Percentiles rank a stretch among this genome's conserved stretches.
Evolutionary conservation across 768 basidiomycete species (phyloP).

Genomic region (Rhizopogon salebrosus): DNA sequence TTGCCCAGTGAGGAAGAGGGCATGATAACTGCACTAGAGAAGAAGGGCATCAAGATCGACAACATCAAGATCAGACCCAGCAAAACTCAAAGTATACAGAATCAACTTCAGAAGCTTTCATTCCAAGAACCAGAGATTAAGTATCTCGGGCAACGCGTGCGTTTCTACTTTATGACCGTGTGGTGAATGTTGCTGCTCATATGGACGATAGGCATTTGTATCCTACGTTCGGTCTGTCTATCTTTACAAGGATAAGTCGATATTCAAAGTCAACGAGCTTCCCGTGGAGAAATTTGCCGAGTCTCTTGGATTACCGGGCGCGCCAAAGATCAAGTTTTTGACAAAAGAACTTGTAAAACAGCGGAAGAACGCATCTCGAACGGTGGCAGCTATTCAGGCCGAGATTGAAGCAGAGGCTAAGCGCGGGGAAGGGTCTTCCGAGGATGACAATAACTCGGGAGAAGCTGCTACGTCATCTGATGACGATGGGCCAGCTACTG

Average conservation of each 20-base stretch:
- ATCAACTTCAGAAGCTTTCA: conserved; percentile 85
- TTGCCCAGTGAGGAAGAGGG: conserved; percentile 92
- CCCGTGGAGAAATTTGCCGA: conserved; percentile 83
- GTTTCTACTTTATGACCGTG: conserved; percentile 19
- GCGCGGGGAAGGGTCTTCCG: conserved; percentile 11
- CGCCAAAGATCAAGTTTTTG: conserved; percentile 92
- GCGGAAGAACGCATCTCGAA: conserved; percentile 69
- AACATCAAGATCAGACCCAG: conserved; percentile 86
- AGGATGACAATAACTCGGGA: conserved; percentile 12
- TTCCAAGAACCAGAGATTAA: conserved; percentile 97
- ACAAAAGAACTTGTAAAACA: conserved; percentile 60
- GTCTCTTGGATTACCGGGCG: conserved; percentile 87
- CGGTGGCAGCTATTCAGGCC: conserved; percentile 31
- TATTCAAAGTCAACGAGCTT: conserved; percentile 82
- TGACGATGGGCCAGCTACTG: conserved; percentile 10
- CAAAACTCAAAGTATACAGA: conserved; percentile 80
- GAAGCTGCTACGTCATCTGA: conserved; percentile 24
- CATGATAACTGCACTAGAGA: conserved; percentile 66
- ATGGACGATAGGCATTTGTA: conserved; percentile 70
- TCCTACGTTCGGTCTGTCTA: conserved; percentile 92
- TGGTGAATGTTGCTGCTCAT: background rate
- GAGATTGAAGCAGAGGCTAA: conserved; percentile 19
- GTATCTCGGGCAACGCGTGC: conserved; percentile 88
- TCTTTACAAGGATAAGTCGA: conserved; percentile 88
- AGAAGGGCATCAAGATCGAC: conserved; percentile 65